Evolutionary conservation across 257 asterid species (phyloP), one percentile per base, ranked within the genome.

Genomic region (Ehretia macrophylla): DNA sequence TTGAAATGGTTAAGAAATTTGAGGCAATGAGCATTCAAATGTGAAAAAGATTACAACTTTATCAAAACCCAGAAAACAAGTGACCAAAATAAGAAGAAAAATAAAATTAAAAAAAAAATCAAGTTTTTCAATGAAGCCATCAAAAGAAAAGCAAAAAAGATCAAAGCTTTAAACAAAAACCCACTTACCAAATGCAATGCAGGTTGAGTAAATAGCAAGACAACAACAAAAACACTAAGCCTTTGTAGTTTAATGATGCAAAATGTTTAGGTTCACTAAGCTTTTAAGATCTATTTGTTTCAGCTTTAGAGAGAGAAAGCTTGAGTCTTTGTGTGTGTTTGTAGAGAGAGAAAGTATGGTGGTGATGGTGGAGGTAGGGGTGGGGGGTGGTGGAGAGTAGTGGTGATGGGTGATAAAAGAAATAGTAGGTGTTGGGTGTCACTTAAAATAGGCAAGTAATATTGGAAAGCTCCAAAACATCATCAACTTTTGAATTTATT

Each of bases 361-460:
- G 14, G 56, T 42, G 27, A 27, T 20, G 0, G n/a, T 51, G 56
- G 56, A 10, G 37, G 56, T 18, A 32, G 22, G 3, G 16, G 4
- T 13, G 32, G 4, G 55, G 32, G 11, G n/a, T 11, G 23, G 23
- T 10, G 55, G 5, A 1, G 56, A 18, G 32, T 51, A 1, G 14
- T 51, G 8, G 56, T 51, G 32, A 18, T 9, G 56, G 56, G 32
- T 20, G 56, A n/a, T 20, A 22, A 51, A 22, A 18, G n/a, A 23
- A 51, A 23, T 18, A 20, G 35, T 19, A 0, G 32, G 22, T 51
- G 13, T 51, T 11, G n/a, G 52, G 32, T 51, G 56, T 51, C 56
- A 51, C 35, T 51, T 51, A 51, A 18, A 51, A 51, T 18, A 20
- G 32, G 56, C 56, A 51, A 51, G 32, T 11, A 21, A 51, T 51